Evolutionary conservation across 139 green algal genomes (phyloP).

Genomic region (Tetratostichococcus sp.): DNA sequence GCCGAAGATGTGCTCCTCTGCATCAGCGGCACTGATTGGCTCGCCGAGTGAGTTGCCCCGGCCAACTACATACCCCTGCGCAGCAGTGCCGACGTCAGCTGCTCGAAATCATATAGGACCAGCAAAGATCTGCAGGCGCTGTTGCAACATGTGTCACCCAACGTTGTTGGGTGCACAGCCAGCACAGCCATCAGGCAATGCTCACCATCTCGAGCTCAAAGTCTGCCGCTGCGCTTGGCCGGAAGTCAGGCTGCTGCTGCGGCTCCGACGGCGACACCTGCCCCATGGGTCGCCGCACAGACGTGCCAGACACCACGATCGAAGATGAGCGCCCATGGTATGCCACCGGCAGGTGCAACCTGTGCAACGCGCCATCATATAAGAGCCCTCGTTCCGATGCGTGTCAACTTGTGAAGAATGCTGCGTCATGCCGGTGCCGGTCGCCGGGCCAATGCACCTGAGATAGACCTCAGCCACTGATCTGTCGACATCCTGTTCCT

Average conservation of each 20-base stretch:
- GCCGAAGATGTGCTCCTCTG: slow-evolving; percentile 82
- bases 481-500: background rate
- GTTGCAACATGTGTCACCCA: no score
- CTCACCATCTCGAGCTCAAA: slow-evolving; percentile 93
- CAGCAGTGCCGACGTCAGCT: background rate
- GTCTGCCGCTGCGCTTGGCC: slow-evolving; percentile 60
- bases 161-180: no score
- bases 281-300: slow-evolving; percentile 61
- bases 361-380: slow-evolving; percentile 17
- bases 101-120: no score
- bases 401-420: background rate
- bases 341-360: slow-evolving; percentile 83
- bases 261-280: slow-evolving; percentile 24
- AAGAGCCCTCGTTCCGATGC: background rate
- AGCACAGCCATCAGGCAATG: background rate
- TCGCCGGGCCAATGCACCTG: background rate
- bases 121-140: no score
- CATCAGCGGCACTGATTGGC: slow-evolving; percentile 49
- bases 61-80: slow-evolving; percentile 67
- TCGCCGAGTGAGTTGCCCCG: slow-evolving; percentile 71
- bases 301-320: slow-evolving; percentile 77
- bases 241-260: slow-evolving; percentile 26
- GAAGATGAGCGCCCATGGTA: slow-evolving; percentile 91
- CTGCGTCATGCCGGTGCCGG: background rate
- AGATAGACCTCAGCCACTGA: background rate